These are phyloP conservation scores for Ceratobasidium sp. DNA, from an alignment of 1,284 basidiomycete genomes.

Conservation along the genomic window DNA sequence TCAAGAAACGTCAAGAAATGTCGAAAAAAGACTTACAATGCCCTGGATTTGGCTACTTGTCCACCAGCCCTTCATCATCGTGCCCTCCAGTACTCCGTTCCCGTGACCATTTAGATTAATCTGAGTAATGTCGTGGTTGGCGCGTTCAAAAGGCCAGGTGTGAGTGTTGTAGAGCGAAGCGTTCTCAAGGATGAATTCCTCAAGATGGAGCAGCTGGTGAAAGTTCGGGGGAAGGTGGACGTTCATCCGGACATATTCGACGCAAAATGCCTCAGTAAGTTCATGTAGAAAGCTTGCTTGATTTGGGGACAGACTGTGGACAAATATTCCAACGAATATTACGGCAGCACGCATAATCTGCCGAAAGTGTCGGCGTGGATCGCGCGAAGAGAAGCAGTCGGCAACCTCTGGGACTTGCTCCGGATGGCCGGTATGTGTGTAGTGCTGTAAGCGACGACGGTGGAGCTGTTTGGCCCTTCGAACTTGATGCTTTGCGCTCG, in stretches of 20 bases:
- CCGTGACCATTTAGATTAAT: slow-evolving; percentile 5
- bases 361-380: neutral
- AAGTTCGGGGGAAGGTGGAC: neutral
- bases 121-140: neutral
- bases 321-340: neutral
- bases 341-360: neutral
- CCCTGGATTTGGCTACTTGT: neutral
- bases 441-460: neutral
- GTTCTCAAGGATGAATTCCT: neutral
- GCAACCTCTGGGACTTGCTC: neutral
- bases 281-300: too few species aligned
- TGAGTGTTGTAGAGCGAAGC: slow-evolving; percentile 4
- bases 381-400: neutral
- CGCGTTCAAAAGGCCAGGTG: neutral
- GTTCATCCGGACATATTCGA: neutral
- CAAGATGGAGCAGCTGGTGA: slow-evolving; percentile 5
- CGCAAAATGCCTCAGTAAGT: neutral
- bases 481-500: neutral
- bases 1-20: too few species aligned
- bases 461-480: neutral
- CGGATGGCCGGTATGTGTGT: neutral
- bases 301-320: too few species aligned
- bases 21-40: too few species aligned
- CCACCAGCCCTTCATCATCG: slow-evolving; percentile 2
- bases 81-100: neutral